phyloP scores from a whole-genome alignment of 2,329 filamentous ascomycete genomes.

The Exserohilum rostratum region DNA sequence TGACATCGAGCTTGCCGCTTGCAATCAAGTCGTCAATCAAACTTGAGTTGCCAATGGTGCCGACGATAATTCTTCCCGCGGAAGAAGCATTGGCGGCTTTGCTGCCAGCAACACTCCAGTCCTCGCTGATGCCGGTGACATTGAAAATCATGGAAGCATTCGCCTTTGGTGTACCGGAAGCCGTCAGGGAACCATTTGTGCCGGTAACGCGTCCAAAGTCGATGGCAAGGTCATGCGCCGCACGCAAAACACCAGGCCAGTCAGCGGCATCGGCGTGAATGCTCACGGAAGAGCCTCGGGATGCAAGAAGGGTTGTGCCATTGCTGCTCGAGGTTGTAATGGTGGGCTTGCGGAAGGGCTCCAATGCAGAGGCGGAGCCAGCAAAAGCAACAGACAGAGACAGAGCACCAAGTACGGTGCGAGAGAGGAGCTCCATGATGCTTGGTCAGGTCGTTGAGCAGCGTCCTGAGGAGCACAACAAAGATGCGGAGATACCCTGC shows the following conservation, averaged over 20 bases:
- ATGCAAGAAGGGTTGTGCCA: conserved; percentile 42
- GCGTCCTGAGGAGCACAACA: conserved; percentile 12
- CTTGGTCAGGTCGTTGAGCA: conserved; percentile 7
- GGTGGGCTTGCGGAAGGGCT: conserved; percentile 57
- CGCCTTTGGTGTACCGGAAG: conserved; percentile 60
- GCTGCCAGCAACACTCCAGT: conserved; percentile 40
- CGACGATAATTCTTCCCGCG: conserved; percentile 65
- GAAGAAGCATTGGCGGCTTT: conserved; percentile 13
- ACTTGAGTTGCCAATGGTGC: conserved; percentile 69
- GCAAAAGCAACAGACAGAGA: conserved; percentile 32
- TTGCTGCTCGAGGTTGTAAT: conserved; percentile 54
- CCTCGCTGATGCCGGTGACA: conserved; percentile 46
- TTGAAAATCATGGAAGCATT: conserved; percentile 52
- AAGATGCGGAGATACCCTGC: conserved; percentile 17
- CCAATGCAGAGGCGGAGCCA: conserved; percentile 36
- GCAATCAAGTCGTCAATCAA: conserved; percentile 65
- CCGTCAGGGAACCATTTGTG: conserved; percentile 61
- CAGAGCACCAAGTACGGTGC: conserved; percentile 31
- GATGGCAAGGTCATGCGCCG: conserved; percentile 68
- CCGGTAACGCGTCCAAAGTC: conserved; percentile 77
- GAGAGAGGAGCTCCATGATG: conserved; percentile 40
- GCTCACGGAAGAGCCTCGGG: conserved; percentile 35
- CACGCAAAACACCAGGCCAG: conserved; percentile 71
- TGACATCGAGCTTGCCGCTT: conserved; percentile 63
- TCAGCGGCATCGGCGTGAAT: conserved; percentile 54